Evolutionary conservation across 805 yeast species (phyloP).

Genomic region (Diddensiella transvaalensis): DNA sequence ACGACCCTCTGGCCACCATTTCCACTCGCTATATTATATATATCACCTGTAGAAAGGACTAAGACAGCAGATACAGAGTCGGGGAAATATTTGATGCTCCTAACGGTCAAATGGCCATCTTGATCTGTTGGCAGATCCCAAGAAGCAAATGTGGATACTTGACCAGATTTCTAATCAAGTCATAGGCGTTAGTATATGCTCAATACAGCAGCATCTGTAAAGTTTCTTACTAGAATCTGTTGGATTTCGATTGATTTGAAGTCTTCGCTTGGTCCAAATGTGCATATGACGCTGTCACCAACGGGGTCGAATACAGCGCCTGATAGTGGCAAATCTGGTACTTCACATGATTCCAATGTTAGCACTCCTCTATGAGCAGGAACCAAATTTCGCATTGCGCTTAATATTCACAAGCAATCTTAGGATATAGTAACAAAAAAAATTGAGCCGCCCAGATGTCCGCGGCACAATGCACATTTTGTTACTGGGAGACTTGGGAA

Average conservation of each 20-base stretch:
- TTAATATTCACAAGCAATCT: background rate
- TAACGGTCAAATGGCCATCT: constrained; percentile 34
- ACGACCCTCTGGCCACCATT: constrained; percentile 51
- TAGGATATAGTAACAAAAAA: background rate
- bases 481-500: background rate
- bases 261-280: constrained; percentile 51
- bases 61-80: constrained; percentile 65
- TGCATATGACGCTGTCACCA: constrained; percentile 67
- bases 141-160: constrained; percentile 53
- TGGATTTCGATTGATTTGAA: constrained; percentile 67
- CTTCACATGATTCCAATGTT: constrained; percentile 50
- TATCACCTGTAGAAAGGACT: constrained; percentile 72
- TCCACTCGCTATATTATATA: constrained; percentile 50
- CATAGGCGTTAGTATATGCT: background rate
- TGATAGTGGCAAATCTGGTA: constrained; percentile 58
- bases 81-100: constrained; percentile 64
- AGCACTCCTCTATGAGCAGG: constrained; percentile 32
- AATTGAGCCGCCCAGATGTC: constrained; percentile 1
- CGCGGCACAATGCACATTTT: too few relatives aligned
- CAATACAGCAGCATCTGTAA: background rate
- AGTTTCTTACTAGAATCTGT: constrained; percentile 41
- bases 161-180: constrained; percentile 51
- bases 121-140: constrained; percentile 38
- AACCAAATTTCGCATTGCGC: constrained; percentile 25
- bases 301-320: constrained; percentile 62